Evolutionary conservation across 371 early-diverging fungal genomes (phyloP), one percentile per base, ranked within the genome.

Genomic region (Mortierella polycephala): DNA sequence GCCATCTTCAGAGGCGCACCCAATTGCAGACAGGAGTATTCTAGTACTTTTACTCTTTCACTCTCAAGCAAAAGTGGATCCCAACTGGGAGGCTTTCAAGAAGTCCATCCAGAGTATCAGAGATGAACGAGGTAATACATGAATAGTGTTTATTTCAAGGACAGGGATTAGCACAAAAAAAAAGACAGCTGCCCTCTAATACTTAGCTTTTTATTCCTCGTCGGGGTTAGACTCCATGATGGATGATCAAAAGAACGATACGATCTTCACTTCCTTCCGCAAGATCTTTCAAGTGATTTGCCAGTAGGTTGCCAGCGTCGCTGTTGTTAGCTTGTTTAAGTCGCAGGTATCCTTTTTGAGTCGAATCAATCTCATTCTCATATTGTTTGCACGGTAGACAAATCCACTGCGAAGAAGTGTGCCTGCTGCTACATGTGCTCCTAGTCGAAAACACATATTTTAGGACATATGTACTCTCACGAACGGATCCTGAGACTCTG

Each of bases 401-500:
- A 49, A 62, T 93, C n/a, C 81, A 83, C 20, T 60, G 81, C 46
- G 94, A 93, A 69, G 93, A 92, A 70, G 85, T 85, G 8, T 86
- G 88, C 71, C 61, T 93, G 18, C 63, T 94, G 12, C 83, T 94
- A 62, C 92, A 94, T 64, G 71, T 87, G n/a, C 82, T 93, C 30
- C 64, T 94, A 51, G 82, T 90, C 7, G 89, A 90, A 62, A 94
- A 93, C 63, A 87, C 87, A 18, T 76, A 85, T 8, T 94, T 94
- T 67, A 76, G 90, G 20, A 89, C 88, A 1, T 94, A 91, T 82
- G 89, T 93, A 4, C 70, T 94, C 37, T 94, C 93, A 5, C 82
- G 92, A 40, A 91, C 91, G 0, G 94, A 94, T 69, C 92, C 92
- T 11, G 94, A 94, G 62, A 89, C 88, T 2, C 83, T 94, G 74